Percentiles rank a stretch among this genome's conserved stretches.
phyloP scores from a whole-genome alignment of 257 asterid genomes.

The Cynanchum wilfordii region DNA sequence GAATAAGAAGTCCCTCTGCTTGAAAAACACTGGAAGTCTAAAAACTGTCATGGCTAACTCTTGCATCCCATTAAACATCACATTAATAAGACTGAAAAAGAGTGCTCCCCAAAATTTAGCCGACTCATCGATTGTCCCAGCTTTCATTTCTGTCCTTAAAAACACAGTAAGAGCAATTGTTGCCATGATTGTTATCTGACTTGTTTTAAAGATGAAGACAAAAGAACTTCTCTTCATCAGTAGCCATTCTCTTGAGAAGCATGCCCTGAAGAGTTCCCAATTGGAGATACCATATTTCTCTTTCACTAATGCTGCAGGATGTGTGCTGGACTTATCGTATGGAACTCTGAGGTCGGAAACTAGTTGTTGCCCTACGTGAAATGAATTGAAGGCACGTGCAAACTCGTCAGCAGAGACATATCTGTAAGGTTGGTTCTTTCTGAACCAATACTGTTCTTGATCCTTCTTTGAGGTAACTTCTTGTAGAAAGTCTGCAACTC shows the following conservation, averaged over 20 bases:
- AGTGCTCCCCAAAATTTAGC: conserved; percentile 70
- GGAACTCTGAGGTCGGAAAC: conserved; percentile 47
- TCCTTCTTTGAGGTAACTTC: conserved; percentile 85
- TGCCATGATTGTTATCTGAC: conserved; percentile 75
- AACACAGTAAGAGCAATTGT: conserved; percentile 60
- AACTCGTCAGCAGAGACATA: conserved; percentile 55
- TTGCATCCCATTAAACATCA: conserved; percentile 82
- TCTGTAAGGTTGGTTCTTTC: conserved; percentile 42
- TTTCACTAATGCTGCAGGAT: conserved; percentile 75
- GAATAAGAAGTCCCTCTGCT: conserved; percentile 69
- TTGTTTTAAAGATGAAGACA: conserved; percentile 65
- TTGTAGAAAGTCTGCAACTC: conserved; percentile 74
- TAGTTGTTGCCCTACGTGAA: conserved; percentile 48
- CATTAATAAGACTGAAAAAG: conserved; percentile 71
- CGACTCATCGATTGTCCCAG: conserved; percentile 46
- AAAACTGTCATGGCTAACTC: conserved; percentile 75
- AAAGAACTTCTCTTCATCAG: conserved; percentile 67
- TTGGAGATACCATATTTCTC: conserved; percentile 70
- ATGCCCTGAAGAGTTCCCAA: conserved; percentile 59
- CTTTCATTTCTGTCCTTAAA: conserved; percentile 65
- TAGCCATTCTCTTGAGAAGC: conserved; percentile 68
- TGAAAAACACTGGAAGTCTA: conserved; percentile 77
- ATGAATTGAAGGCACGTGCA: conserved; percentile 47
- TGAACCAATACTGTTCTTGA: conserved; percentile 76
- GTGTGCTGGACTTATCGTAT: conserved; percentile 51